A percentile compares a stretch with the other conserved stretches of the same genome.
phyloP scores from a whole-genome alignment of 2,329 filamentous ascomycete species.

The Geosmithia flava region DNA sequence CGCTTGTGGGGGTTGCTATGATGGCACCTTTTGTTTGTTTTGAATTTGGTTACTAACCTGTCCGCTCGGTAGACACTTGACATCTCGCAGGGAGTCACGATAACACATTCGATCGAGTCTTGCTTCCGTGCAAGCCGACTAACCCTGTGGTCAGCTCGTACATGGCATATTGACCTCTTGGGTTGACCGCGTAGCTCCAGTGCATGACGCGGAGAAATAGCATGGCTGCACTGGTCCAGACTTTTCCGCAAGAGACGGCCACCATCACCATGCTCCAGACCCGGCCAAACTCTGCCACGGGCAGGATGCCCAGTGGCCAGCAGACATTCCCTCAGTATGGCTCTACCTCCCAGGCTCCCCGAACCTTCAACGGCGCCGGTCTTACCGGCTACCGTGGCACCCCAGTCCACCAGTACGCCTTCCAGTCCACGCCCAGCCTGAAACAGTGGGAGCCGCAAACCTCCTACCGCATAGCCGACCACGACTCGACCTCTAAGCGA shows the following conservation, averaged over 20 bases:
- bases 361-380: constrained; percentile 18
- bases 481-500: constrained; percentile 9
- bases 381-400: constrained; percentile 40
- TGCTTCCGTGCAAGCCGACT: not conserved
- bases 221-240: constrained; percentile 80
- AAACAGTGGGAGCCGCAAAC: constrained; percentile 25
- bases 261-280: constrained; percentile 67
- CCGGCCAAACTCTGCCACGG: constrained; percentile 44
- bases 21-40: not conserved
- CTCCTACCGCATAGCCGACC: constrained; percentile 10
- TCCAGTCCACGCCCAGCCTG: constrained; percentile 57
- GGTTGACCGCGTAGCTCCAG: not conserved
- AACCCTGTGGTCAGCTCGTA: not conserved
- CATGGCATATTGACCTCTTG: not conserved
- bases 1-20: not conserved
- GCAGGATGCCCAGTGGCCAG: constrained; percentile 37
- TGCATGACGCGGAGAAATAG: constrained; percentile 13
- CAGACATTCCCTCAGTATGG: constrained; percentile 37
- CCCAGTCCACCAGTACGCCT: constrained; percentile 66
- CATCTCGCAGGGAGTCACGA: not conserved
- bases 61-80: not conserved
- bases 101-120: not conserved
- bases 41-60: not conserved
- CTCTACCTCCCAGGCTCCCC: constrained; percentile 18
- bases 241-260: constrained; percentile 63